phyloP scores from a whole-genome alignment of 495 filamentous ascomycete species.

The Tuber borchii region DNA sequence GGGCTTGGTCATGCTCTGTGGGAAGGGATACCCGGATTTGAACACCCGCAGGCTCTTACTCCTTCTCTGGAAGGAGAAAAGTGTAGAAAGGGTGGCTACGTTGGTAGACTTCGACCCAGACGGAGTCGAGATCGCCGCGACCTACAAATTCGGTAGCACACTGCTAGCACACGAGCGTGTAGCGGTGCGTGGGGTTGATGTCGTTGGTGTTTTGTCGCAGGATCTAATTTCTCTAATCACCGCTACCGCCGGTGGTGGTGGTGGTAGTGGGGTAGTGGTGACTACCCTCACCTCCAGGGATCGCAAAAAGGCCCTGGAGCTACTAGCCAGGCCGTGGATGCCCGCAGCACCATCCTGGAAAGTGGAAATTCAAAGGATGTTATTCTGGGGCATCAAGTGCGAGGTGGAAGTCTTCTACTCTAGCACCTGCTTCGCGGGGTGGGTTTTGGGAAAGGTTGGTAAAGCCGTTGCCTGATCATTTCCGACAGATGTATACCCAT shows the following conservation, averaged over 20 bases:
- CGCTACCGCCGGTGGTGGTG: background rate
- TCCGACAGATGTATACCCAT: background rate
- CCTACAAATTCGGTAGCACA: conserved; percentile 77
- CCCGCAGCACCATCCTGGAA: conserved; percentile 48
- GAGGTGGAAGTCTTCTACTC: conserved; percentile 70
- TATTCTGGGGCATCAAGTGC: conserved; percentile 77
- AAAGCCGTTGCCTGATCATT: background rate
- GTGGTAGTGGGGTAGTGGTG: conserved; percentile 33
- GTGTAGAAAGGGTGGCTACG: conserved; percentile 53
- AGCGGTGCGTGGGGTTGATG: conserved; percentile 55
- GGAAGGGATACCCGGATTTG: conserved; percentile 87
- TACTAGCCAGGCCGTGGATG: conserved; percentile 56
- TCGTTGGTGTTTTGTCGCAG: conserved; percentile 65
- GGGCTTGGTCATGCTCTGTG: conserved; percentile 48
- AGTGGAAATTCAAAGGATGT: conserved; percentile 72
- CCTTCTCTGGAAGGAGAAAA: conserved; percentile 43
- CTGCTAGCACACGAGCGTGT: conserved; percentile 63
- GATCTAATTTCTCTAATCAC: conserved; percentile 49
- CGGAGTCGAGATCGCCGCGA: conserved; percentile 77
- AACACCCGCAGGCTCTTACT: conserved; percentile 65
- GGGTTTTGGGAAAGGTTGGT: background rate
- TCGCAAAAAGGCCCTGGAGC: conserved; percentile 57
- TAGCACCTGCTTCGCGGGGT: conserved; percentile 33
- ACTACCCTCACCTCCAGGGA: conserved; percentile 58
- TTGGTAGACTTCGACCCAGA: conserved; percentile 84